phyloP scores from a whole-genome alignment of 2,329 filamentous ascomycete species.

The Colletotrichum gloeosporioides region DNA sequence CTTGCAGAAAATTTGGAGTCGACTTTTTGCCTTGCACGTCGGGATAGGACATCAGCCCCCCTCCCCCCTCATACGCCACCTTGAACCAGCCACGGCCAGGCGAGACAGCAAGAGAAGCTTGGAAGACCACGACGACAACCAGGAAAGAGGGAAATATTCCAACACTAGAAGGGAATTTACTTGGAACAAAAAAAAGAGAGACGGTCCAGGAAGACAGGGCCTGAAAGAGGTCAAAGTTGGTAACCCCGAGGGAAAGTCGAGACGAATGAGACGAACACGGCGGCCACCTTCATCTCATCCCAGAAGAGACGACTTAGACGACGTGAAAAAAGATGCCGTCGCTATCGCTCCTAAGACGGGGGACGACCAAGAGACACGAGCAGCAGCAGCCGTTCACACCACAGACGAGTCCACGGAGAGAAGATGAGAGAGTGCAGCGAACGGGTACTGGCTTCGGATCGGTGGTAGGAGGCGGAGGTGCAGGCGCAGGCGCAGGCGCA shows the following conservation, averaged over 20 bases:
- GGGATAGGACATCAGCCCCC: constrained; percentile 11
- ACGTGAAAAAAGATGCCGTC: constrained; percentile 32
- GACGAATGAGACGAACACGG: constrained; percentile 14
- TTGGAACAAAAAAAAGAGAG: background rate
- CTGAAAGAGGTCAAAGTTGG: background rate
- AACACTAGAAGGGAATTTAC: background rate
- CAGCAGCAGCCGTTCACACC: constrained; percentile 15
- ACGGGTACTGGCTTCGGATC: background rate
- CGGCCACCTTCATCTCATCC: background rate
- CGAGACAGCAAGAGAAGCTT: background rate
- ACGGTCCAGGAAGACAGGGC: background rate
- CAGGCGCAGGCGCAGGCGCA: constrained; percentile 2
- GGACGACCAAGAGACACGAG: constrained; percentile 23
- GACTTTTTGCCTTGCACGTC: background rate
- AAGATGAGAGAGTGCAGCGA: background rate
- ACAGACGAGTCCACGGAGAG: background rate
- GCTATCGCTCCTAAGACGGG: constrained; percentile 34
- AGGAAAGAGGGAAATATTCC: background rate
- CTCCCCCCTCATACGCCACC: background rate
- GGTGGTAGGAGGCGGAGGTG: background rate
- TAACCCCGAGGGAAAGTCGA: background rate
- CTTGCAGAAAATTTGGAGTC: constrained; percentile 6
- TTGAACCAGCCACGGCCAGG: background rate
- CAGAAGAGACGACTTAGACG: background rate
- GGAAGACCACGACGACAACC: background rate